phyloP scores from a whole-genome alignment of 106 monocot genomes.

The Vanilla planifolia region DNA sequence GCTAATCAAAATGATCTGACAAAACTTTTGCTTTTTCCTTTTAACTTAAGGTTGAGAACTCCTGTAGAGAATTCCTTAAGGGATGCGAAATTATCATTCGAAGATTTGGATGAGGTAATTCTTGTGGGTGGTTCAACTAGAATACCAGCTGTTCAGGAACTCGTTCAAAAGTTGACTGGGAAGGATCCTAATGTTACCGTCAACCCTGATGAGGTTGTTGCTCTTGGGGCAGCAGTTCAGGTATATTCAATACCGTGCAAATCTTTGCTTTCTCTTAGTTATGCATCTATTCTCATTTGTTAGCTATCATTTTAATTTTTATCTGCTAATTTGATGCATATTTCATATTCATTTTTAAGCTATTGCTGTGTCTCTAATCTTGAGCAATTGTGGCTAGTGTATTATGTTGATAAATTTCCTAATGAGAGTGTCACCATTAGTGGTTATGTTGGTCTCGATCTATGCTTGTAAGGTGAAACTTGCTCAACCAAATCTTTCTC shows the following conservation, averaged over 20 bases:
- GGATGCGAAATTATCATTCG: conserved; percentile 77
- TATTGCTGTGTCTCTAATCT: too few species aligned
- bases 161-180: conserved; percentile 80
- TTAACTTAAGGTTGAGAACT: conserved; percentile 46
- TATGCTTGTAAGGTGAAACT: too few species aligned
- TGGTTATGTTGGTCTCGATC: too few species aligned
- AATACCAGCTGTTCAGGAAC: conserved; percentile 86
- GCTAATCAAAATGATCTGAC: too few species aligned
- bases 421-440: too few species aligned
- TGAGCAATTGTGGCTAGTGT: too few species aligned
- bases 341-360: too few species aligned
- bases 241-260: conserved; percentile 12
- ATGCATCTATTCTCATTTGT: too few species aligned
- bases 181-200: conserved; percentile 94
- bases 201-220: conserved; percentile 93
- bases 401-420: too few species aligned
- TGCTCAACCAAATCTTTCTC: too few species aligned
- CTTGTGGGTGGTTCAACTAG: conserved; percentile 93
- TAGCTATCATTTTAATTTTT: neutral
- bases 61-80: conserved; percentile 73
- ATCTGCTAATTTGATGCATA: too few species aligned
- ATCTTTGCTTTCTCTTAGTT: neutral
- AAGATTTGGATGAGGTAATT: conserved; percentile 86
- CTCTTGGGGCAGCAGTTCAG: conserved; percentile 94
- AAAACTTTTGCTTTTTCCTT: neutral